Evolutionary conservation across 805 yeast genomes (phyloP).

Genomic region (Jamesozyma lodderae): DNA sequence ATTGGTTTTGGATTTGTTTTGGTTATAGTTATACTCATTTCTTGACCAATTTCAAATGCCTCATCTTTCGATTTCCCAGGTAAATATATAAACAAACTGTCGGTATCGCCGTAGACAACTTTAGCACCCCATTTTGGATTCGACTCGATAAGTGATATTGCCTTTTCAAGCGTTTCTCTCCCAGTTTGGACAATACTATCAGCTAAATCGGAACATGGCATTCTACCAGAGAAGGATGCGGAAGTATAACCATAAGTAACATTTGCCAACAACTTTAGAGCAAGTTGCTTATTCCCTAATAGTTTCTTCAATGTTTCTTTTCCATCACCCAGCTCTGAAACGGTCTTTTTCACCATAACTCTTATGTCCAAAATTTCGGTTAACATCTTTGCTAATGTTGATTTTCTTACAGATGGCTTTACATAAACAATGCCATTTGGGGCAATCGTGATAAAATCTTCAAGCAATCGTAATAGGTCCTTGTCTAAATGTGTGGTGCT

Average conservation of each 20-base stretch:
- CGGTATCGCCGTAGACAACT: slow-evolving; percentile 96
- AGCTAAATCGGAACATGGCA: slow-evolving; percentile 95
- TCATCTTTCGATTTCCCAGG: slow-evolving; percentile 73
- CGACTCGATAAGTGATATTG: slow-evolving; percentile 59
- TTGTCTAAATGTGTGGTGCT: slow-evolving; percentile 40
- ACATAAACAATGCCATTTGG: slow-evolving; percentile 86
- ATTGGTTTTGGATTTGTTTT: slow-evolving; percentile 69
- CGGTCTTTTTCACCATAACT: slow-evolving; percentile 66
- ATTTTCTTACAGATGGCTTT: slow-evolving; percentile 53
- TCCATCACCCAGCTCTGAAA: slow-evolving; percentile 38
- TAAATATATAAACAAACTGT: slow-evolving; percentile 79
- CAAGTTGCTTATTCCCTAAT: slow-evolving; percentile 71
- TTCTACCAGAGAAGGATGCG: slow-evolving; percentile 90
- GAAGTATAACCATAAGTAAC: slow-evolving; percentile 95
- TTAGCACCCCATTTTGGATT: slow-evolving; percentile 68
- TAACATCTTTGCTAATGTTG: slow-evolving; percentile 75
- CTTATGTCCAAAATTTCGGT: slow-evolving; percentile 75
- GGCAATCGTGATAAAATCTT: slow-evolving; percentile 53
- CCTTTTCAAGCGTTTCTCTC: slow-evolving; percentile 67
- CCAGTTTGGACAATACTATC: slow-evolving; percentile 92
- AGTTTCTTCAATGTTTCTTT: slow-evolving; percentile 45
- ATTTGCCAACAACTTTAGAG: slow-evolving; percentile 82
- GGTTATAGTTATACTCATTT: slow-evolving; percentile 59
- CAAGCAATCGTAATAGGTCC: slow-evolving; percentile 46
- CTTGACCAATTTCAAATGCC: slow-evolving; percentile 68